A percentile compares a stretch with the other conserved stretches of the same genome.
These are phyloP conservation scores for Trametes punicea DNA, from an alignment of 768 basidiomycete genomes.

Conservation along the genomic window DNA sequence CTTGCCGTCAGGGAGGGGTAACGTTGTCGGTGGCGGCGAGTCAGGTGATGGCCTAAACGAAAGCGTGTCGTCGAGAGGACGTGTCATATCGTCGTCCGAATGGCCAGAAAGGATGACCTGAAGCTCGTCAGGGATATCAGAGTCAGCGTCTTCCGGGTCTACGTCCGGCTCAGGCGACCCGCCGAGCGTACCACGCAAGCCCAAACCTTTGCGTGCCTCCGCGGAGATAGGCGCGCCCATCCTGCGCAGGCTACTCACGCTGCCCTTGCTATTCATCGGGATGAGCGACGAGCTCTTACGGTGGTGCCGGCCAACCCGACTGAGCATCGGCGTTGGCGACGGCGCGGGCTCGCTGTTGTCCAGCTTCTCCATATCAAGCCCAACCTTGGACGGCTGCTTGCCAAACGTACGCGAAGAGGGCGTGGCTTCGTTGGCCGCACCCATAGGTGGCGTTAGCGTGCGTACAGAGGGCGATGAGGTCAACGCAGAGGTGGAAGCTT, in stretches of 20 bases:
- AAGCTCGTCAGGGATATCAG: slow-evolving; percentile 79
- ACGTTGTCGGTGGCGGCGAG: slow-evolving; percentile 40
- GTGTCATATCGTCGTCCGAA: slow-evolving; percentile 31
- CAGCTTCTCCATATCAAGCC: slow-evolving; percentile 15
- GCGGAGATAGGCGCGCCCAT: slow-evolving; percentile 41
- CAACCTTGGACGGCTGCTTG: slow-evolving; percentile 32
- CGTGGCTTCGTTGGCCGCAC: slow-evolving; percentile 29
- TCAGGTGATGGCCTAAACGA: slow-evolving; percentile 37
- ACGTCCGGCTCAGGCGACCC: slow-evolving; percentile 45
- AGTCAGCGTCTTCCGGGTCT: slow-evolving; percentile 63
- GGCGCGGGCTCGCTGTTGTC: slow-evolving; percentile 23
- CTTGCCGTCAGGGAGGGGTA: slow-evolving; percentile 30
- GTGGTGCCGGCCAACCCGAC: slow-evolving; percentile 22
- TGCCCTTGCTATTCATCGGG: slow-evolving; percentile 21
- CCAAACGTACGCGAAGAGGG: slow-evolving; percentile 42
- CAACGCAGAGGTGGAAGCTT: slow-evolving; percentile 17
- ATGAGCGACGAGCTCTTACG: slow-evolving; percentile 29
- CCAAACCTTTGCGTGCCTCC: slow-evolving; percentile 53
- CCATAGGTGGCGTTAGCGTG: slow-evolving; percentile 26
- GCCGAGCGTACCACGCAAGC: slow-evolving; percentile 67
- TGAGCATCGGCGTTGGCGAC: slow-evolving; percentile 36
- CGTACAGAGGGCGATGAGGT: slow-evolving; percentile 28
- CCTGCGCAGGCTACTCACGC: slow-evolving; percentile 20
- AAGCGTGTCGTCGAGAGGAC: slow-evolving; percentile 38
- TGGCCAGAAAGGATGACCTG: slow-evolving; percentile 53